These are phyloP conservation scores for Solanum chiquidenum DNA, from an alignment of 257 asterid genomes.

Conservation along the genomic window DNA sequence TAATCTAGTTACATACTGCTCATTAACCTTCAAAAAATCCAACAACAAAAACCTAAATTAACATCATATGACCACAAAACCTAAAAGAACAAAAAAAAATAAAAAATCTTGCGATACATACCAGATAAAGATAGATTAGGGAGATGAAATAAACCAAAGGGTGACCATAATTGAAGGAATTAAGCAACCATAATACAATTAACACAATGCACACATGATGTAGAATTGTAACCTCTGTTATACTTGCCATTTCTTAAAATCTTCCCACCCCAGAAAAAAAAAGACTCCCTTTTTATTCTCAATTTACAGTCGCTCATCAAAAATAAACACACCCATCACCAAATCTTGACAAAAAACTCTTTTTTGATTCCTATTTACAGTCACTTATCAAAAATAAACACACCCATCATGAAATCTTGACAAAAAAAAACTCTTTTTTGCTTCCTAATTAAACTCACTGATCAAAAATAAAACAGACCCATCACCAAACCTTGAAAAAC, in stretches of 20 bases:
- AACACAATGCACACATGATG: slow-evolving; percentile 82
- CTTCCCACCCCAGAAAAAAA: background rate
- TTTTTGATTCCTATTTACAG: background rate
- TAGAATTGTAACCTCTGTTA: slow-evolving; percentile 59
- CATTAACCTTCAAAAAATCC: slow-evolving; percentile 51
- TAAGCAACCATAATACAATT: slow-evolving; percentile 53
- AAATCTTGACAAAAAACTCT: background rate
- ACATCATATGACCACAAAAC: slow-evolving; percentile 1
- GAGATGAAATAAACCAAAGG: slow-evolving; percentile 62
- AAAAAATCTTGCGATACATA: slow-evolving; percentile 11
- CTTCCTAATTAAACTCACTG: background rate
- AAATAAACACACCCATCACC: background rate
- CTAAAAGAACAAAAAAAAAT: background rate
- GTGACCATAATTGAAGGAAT: slow-evolving; percentile 46
- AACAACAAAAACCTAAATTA: background rate
- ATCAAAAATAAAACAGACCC: background rate
- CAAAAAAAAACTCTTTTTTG: background rate
- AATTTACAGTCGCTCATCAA: background rate
- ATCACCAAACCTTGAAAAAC: background rate
- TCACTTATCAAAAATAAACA: background rate
- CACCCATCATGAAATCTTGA: background rate
- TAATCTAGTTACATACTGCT: slow-evolving; percentile 60
- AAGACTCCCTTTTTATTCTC: background rate
- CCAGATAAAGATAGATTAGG: slow-evolving; percentile 61
- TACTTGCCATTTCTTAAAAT: slow-evolving; percentile 1